These are phyloP conservation scores for Didymosphaeria variabile DNA, from an alignment of 2,329 filamentous ascomycete species.

Conservation along the genomic window DNA sequence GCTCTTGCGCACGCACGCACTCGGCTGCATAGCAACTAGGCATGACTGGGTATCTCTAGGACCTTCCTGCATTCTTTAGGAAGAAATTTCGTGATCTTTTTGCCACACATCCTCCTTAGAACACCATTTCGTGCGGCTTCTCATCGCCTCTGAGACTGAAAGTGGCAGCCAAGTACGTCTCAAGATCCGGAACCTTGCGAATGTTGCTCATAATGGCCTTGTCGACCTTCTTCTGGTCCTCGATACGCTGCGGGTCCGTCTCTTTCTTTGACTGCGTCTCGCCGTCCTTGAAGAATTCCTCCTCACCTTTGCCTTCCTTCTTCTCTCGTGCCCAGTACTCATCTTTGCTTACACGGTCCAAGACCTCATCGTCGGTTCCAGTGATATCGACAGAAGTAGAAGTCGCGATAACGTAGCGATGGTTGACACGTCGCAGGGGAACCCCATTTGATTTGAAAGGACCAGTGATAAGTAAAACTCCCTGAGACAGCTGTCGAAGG, in stretches of 20 bases:
- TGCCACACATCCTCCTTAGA: constrained; percentile 60
- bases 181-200: constrained; percentile 95
- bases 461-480: constrained; percentile 96
- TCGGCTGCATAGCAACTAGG: not conserved
- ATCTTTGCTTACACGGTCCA: constrained; percentile 79
- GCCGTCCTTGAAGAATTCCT: constrained; percentile 98
- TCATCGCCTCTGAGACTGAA: constrained; percentile 99
- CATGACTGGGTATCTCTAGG: constrained; percentile 8
- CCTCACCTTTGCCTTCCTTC: constrained; percentile 89
- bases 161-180: constrained; percentile 89
- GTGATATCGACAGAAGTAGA: constrained; percentile 83
- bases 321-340: constrained; percentile 98
- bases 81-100: not conserved
- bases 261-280: constrained; percentile 96
- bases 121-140: constrained; percentile 99
- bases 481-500: constrained; percentile 94
- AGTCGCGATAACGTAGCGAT: constrained; percentile 92
- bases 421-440: constrained; percentile 89
- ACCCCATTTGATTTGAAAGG: constrained; percentile 99
- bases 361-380: constrained; percentile 74
- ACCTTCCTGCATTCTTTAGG: not conserved
- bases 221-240: constrained; percentile 98
- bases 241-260: constrained; percentile 85
- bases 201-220: constrained; percentile 91
- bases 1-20: not conserved